phyloP scores from a whole-genome alignment of 2,329 filamentous ascomycete genomes.

The Elsinoe perseae region DNA sequence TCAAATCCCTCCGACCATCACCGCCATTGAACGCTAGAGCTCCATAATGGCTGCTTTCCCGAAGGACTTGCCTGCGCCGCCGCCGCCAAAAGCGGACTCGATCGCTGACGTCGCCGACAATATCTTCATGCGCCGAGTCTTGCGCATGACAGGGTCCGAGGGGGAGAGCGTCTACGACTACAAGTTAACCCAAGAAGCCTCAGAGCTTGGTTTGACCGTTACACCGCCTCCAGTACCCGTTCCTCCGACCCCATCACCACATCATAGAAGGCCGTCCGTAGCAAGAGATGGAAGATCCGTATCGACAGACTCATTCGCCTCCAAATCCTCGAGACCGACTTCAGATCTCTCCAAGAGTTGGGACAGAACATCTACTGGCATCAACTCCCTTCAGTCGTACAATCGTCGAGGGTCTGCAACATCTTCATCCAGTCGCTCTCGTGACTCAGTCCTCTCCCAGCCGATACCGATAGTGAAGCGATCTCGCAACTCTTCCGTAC shows the following conservation, averaged over 20 bases:
- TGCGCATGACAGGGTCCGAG: conserved; percentile 6
- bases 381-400: conserved; percentile 7
- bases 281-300: conserved; percentile 16
- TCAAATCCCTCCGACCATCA: neutral
- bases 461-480: conserved; percentile 23
- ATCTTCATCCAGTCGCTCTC: conserved; percentile 29
- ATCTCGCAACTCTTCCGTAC: conserved; percentile 27
- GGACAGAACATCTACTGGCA: conserved; percentile 15
- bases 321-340: conserved; percentile 16
- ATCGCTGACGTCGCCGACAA: conserved; percentile 6
- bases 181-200: neutral
- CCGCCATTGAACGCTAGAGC: conserved; percentile 5
- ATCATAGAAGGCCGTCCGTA: neutral
- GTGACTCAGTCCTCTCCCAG: conserved; percentile 28
- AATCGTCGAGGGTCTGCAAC: conserved; percentile 20
- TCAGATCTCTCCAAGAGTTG: conserved; percentile 18
- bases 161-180: neutral
- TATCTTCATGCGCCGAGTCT: conserved; percentile 7
- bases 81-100: conserved; percentile 1
- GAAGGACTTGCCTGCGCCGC: conserved; percentile 2
- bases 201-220: conserved; percentile 5
- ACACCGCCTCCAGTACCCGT: conserved; percentile 6
- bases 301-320: conserved; percentile 15
- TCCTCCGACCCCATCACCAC: neutral
- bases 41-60: conserved; percentile 1